Percentiles rank a stretch among this genome's conserved stretches.
Conservation (phyloP, 148 eudicot genomes). For the Amaranthus hypochondriacus region DNA sequence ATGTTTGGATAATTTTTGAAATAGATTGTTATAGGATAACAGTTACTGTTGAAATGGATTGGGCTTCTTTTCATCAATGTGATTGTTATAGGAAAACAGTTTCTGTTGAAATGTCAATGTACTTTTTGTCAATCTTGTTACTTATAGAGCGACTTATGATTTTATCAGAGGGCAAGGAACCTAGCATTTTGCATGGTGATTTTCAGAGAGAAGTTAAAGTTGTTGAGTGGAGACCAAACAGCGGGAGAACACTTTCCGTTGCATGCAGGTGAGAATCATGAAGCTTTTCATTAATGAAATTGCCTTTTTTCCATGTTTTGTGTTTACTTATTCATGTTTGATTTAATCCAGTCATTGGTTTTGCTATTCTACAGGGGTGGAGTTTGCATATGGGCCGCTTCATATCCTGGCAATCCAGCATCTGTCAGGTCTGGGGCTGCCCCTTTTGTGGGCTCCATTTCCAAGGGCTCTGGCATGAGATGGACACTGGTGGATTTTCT, state of each 20-base stretch:
- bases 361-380: constrained; percentile 64
- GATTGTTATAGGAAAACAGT: neutral
- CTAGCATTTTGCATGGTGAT: constrained; percentile 69
- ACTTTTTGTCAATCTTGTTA: neutral
- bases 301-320: constrained; percentile 3
- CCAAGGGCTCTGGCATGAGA: constrained; percentile 67
- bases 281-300: neutral
- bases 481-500: constrained; percentile 96
- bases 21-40: neutral
- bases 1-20: neutral
- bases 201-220: constrained; percentile 72
- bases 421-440: constrained; percentile 83
- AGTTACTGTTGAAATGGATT: neutral
- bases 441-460: constrained; percentile 61
- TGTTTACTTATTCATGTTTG: neutral
- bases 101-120: neutral
- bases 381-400: constrained; percentile 93
- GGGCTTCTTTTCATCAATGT: neutral
- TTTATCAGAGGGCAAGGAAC: constrained; percentile 65
- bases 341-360: neutral
- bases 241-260: constrained; percentile 87
- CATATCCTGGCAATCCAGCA: constrained; percentile 86
- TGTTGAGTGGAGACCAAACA: constrained; percentile 98
- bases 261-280: constrained; percentile 80
- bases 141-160: constrained; percentile 5